These are phyloP conservation scores for Helotiales sp. DNA, from an alignment of 2,329 filamentous ascomycete species.

Conservation along the genomic window DNA sequence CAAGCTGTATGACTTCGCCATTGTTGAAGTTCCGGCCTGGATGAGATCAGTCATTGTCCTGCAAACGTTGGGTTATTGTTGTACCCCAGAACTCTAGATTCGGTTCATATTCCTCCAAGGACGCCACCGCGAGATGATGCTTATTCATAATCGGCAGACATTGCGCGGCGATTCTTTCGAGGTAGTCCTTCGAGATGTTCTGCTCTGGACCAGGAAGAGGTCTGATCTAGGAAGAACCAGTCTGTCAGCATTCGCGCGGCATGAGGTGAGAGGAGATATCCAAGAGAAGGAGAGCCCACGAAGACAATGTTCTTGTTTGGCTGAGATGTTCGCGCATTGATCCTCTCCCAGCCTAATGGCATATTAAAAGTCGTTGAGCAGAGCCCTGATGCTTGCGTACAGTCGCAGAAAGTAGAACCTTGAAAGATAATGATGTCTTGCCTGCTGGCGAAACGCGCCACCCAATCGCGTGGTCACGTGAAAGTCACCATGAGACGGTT, in stretches of 20 bases:
- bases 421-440: not conserved
- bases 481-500: too few relatives aligned
- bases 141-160: slow-evolving; percentile 72
- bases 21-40: slow-evolving; percentile 89
- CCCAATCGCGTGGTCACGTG: not conserved
- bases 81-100: slow-evolving; percentile 71
- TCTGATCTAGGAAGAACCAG: slow-evolving; percentile 55
- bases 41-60: too few relatives aligned
- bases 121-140: slow-evolving; percentile 63
- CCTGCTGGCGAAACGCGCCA: not conserved
- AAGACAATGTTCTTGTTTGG: slow-evolving; percentile 81
- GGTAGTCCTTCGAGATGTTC: slow-evolving; percentile 64
- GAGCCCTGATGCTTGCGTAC: not conserved
- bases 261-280: not conserved
- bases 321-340: slow-evolving; percentile 73
- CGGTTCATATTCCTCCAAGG: slow-evolving; percentile 78
- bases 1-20: slow-evolving; percentile 83
- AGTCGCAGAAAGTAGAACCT: too few relatives aligned
- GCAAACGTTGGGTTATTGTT: too few relatives aligned
- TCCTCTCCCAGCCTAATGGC: slow-evolving; percentile 75
- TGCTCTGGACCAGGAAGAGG: slow-evolving; percentile 67
- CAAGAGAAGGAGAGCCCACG: slow-evolving; percentile 17
- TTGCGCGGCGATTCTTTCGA: slow-evolving; percentile 78
- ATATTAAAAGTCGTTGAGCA: slow-evolving; percentile 44
- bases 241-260: not conserved